Evolutionary conservation across 148 eudicot genomes (phyloP), one percentile per base, ranked within the genome.

Genomic region (Salicornia ramosissima): DNA sequence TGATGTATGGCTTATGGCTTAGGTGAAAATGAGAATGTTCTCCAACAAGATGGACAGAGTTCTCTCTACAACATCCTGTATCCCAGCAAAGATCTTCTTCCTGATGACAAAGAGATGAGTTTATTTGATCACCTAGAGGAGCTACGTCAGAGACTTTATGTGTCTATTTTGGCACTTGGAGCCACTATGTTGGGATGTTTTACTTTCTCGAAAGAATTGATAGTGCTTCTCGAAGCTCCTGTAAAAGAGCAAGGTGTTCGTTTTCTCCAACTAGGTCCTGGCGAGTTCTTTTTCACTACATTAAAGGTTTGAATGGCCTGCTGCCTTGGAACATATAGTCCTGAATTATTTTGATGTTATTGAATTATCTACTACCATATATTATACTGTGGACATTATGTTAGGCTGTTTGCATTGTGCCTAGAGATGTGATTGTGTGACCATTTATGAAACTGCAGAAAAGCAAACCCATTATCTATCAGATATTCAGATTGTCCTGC

Each of bases 241-340:
- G 97, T 94, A 31, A 86, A 83, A 59, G 70, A 77, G 51, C 97
- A 94, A 74, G 99, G 99, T 74, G 97, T 94, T 77, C 85, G 99
- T 25, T 94, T 94, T 76, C 77, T 94, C 62, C 99, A 94, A 69
- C 81, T 94, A 77, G 99, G 86, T 69, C 99, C 97, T 71, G 99
- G 99, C 54, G 99, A 94, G 86, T 94, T 94, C 76, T 94, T 94
- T 87, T 94, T 94, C 77, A 94, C 99, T 36, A 85, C 97, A 65
- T 72, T 94, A 43, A 94, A 94, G 97, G 98, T 94, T 57, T 72
- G 79, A 19, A 2, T 57, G 26, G 10, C 29, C 29, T 60, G 31
- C 13, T 65, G 8, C 40, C 40, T 45, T 45, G 19, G 50, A 15
- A 49, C 24, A 49, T 49, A 16, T 49, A 49, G 1, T 49, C 15